These are phyloP conservation scores for Termitomyces sp. DNA, from an alignment of 768 basidiomycete species.

Conservation along the genomic window DNA sequence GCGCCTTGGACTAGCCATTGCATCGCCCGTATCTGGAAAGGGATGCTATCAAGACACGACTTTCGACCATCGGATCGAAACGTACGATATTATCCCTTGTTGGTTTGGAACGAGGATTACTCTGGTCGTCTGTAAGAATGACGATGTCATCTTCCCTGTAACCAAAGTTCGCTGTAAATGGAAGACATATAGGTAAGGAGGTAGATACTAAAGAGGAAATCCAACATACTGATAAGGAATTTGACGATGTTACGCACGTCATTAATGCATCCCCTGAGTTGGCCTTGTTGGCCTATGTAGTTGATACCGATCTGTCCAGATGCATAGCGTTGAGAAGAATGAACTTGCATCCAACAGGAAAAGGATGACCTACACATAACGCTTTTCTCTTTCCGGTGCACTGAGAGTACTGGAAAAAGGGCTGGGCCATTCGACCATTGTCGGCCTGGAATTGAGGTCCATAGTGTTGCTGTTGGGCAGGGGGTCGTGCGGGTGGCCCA, in stretches of 20 bases:
- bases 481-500: constrained; percentile 51
- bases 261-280: constrained; percentile 85
- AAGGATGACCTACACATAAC: constrained; percentile 57
- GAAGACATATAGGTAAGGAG: neutral
- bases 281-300: constrained; percentile 66
- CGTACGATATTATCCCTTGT: constrained; percentile 79
- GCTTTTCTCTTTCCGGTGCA: constrained; percentile 89
- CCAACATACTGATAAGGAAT: constrained; percentile 68
- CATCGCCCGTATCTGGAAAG: constrained; percentile 69
- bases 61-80: neutral
- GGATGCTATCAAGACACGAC: neutral
- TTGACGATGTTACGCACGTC: constrained; percentile 78
- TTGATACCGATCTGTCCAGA: constrained; percentile 78
- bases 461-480: constrained; percentile 56
- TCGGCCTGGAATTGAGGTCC: constrained; percentile 52
- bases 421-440: constrained; percentile 46
- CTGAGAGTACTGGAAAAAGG: constrained; percentile 84
- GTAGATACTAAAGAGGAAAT: neutral
- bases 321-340: neutral
- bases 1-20: constrained; percentile 88
- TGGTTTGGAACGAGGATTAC: constrained; percentile 59
- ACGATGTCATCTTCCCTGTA: constrained; percentile 84
- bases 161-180: constrained; percentile 46
- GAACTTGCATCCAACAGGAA: neutral
- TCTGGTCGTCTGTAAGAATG: constrained; percentile 74